Conservation (phyloP, 208 protist species). For the Balamuthia mandrillaris region DNA sequence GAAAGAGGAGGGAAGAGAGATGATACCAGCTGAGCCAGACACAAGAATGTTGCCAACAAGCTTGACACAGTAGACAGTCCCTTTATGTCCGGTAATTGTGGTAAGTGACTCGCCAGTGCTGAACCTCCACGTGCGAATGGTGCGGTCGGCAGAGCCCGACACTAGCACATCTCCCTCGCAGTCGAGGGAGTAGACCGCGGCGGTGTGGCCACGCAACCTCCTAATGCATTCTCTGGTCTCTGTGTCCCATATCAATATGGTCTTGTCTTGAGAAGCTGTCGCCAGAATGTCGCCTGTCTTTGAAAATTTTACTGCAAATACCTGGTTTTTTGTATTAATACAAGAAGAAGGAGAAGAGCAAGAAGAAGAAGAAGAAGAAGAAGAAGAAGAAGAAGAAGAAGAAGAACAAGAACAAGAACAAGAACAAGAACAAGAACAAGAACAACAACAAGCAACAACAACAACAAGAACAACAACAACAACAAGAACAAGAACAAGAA, state of each 20-base stretch:
- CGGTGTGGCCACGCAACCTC: conserved; percentile 11
- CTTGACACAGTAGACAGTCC: conserved; percentile 36
- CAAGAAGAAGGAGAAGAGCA: too few relatives aligned
- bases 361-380: too few relatives aligned
- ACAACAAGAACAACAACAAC: too few relatives aligned
- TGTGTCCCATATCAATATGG: conserved; percentile 25
- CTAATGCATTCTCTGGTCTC: not conserved
- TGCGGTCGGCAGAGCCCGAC: conserved; percentile 34
- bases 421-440: too few relatives aligned
- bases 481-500: too few relatives aligned
- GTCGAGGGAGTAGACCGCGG: not conserved
- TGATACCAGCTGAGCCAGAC: not conserved
- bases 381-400: too few relatives aligned
- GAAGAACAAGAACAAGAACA: too few relatives aligned
- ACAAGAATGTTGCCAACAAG: conserved; percentile 1
- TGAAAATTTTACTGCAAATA: too few relatives aligned
- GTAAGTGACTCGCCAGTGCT: conserved; percentile 15
- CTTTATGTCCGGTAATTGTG: conserved; percentile 21
- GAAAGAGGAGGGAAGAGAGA: not conserved
- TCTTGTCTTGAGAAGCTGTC: conserved; percentile 29
- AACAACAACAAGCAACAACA: too few relatives aligned
- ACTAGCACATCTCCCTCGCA: conserved; percentile 16
- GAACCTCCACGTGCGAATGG: conserved; percentile 38
- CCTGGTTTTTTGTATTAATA: too few relatives aligned
- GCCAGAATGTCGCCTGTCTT: too few relatives aligned